These are phyloP conservation scores for Gomphus sp. DNA, from an alignment of 1,284 basidiomycete genomes.

Conservation along the genomic window DNA sequence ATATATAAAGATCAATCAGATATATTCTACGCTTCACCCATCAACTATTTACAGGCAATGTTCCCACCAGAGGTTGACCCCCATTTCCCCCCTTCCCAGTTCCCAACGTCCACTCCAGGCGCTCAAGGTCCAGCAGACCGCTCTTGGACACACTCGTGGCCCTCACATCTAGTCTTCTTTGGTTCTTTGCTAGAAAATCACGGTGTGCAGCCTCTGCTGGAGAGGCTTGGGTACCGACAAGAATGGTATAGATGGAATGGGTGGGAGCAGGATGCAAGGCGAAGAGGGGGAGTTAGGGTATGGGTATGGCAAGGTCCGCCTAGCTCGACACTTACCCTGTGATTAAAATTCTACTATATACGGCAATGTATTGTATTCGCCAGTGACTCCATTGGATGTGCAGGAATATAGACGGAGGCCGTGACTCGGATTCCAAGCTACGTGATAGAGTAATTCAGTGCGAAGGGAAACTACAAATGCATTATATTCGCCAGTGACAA, in stretches of 20 bases:
- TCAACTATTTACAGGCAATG: slow-evolving; percentile 50
- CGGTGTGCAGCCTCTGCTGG: slow-evolving; percentile 42
- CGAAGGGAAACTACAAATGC: no score
- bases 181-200: slow-evolving; percentile 53
- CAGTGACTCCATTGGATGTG: no score
- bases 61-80: slow-evolving; percentile 60
- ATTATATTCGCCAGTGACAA: no score
- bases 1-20: slow-evolving; percentile 78
- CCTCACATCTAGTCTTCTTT: slow-evolving; percentile 73
- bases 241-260: slow-evolving; percentile 59
- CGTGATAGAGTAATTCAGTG: no score
- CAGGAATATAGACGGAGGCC: no score
- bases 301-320: slow-evolving; percentile 28
- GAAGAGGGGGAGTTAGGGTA: slow-evolving; percentile 73
- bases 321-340: no score
- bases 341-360: no score
- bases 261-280: slow-evolving; percentile 74
- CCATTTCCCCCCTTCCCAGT: slow-evolving; percentile 55
- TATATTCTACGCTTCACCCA: slow-evolving; percentile 73
- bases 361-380: no score
- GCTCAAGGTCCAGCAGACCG: slow-evolving; percentile 18
- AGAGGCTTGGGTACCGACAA: slow-evolving; percentile 54
- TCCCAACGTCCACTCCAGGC: slow-evolving; percentile 48
- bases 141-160: slow-evolving; percentile 68
- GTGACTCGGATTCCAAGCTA: no score